Conservation (phyloP, 306 rosid genomes). For the Lupinus albus region DNA sequence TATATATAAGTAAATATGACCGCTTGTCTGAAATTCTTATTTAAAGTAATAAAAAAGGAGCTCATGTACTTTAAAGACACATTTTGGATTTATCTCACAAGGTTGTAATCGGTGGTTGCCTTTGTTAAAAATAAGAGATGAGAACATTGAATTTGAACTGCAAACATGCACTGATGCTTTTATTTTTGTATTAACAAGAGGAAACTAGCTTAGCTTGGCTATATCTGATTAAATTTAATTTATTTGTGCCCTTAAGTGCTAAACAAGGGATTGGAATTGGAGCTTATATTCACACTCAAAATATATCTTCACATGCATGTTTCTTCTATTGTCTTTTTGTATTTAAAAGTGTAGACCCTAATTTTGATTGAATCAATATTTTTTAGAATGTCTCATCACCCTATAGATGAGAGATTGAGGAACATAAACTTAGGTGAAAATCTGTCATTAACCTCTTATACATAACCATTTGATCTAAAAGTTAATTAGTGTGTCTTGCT, state of each 20-base stretch:
- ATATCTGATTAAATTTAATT: slow-evolving; percentile 2
- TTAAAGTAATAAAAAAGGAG: not conserved
- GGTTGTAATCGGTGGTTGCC: slow-evolving; percentile 7
- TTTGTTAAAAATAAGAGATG: not conserved
- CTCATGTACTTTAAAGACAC: not conserved
- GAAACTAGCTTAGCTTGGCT: not conserved
- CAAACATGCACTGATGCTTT: not conserved
- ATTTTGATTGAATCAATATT: no score
- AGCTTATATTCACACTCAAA: not conserved
- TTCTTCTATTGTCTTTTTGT: not conserved
- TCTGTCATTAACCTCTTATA: no score
- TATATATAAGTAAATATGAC: not conserved
- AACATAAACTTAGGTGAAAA: no score
- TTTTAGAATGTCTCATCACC: no score
- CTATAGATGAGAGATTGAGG: no score
- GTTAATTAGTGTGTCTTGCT: no score
- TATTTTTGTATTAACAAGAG: not conserved
- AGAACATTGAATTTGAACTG: not conserved
- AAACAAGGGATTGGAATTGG: not conserved
- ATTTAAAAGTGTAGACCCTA: not conserved
- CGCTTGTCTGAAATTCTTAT: not conserved
- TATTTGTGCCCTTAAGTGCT: not conserved
- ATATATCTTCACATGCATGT: not conserved
- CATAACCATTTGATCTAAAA: no score
- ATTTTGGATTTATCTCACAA: not conserved